Base-by-base conservation (phyloP, 129 eudicot genomes). In the Arctium minus region DNA sequence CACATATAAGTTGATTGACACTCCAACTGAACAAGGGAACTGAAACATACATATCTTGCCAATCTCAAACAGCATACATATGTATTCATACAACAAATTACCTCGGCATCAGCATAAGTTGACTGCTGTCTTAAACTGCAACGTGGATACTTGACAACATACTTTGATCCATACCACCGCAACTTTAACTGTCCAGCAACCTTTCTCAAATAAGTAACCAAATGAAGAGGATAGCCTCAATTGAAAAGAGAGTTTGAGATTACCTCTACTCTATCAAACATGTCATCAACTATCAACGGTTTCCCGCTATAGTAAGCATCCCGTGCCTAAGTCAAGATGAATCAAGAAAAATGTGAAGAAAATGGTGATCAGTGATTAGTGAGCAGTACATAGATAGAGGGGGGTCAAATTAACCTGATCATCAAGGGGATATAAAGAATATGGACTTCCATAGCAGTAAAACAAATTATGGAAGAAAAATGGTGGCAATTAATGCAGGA, bases 31-130 rank as follows among this genome's bases (percentile, higher is more conserved):
- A 64, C 11, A 64, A 22, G 22, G 31, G 33, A 64, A 64, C 11
- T 7, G 22, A 64, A 64, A 18, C 65, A 44, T 27, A n/a, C 13
- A 40, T 27, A 2, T 46, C 32, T 44, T 22, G 62, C 18, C 79
- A 75, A 10, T 75, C 79, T 5, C 22, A 71, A 32, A 32, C 30
- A 27, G 18, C 27, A 76, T 18, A 3, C 69, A 50, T 33, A 17
- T 4, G 35, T 22, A 76, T 53, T 77, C n/a, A 44, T 40, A 30
- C 76, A 62, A 79, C 72, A 48, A 70, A 70, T 89, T 87, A 95
- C 98, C 98, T 92, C 88, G 84, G 98, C 98, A 88, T 95, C 98
- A 5, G 98, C 94, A 83, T 95, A 95, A 74, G 99, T 93, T 38
- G 94, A 92, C 39, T 92, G 99, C 79, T 88, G 89, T 76, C 93